Evolutionary conservation across 2,329 filamentous ascomycete genomes (phyloP), one percentile per base, ranked within the genome.

Genomic region (Chaetomiaceae sp.): DNA sequence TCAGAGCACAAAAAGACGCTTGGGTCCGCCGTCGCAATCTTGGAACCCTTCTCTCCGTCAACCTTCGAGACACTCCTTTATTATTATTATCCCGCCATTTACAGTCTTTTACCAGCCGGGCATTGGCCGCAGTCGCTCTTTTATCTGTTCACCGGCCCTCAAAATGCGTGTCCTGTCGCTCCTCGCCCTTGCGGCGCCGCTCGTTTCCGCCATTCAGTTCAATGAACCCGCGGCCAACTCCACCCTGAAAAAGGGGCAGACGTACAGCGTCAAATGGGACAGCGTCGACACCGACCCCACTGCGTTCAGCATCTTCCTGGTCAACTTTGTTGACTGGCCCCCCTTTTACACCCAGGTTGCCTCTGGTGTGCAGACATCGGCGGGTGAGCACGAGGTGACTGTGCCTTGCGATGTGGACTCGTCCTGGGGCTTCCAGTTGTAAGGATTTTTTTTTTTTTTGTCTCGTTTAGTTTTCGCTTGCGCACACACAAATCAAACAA

Each of bases 281-380:
- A 66, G 62, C 20, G 71, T 73, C 51, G 69, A 73, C 57, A 73
- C 70, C 11, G 71, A 74, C 58, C 69, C 71, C 16, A 56, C 62
- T 30, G 54, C 48, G 34, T 68, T 74, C 65, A 71, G 68, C 62
- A 60, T 74, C 57, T 73, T 68, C 57, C 67, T 74, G 48, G 70
- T 71, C 65, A 73, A 74, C 69, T 74, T 74, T 60, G 68, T 72
- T 57, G 67, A 71, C 61, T 74, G 69, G 67, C 71, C 71, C 34
- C 71, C 71, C 6, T 67, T 61, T 55, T 73, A 73, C 58, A 64
- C 66, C 32, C 62, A 67, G 6, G 54, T 73, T 51, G 69, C 67
- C n/a, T 53, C 62, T 27, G 59, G 69, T 55, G 61, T 73, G 29
- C 64, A 67, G 29, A 68, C 69, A 11, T 52, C 61, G 16, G 61